These are phyloP conservation scores for Arthrobotrys pseudoclavata DNA, from an alignment of 2,329 filamentous ascomycete genomes.

Conservation along the genomic window DNA sequence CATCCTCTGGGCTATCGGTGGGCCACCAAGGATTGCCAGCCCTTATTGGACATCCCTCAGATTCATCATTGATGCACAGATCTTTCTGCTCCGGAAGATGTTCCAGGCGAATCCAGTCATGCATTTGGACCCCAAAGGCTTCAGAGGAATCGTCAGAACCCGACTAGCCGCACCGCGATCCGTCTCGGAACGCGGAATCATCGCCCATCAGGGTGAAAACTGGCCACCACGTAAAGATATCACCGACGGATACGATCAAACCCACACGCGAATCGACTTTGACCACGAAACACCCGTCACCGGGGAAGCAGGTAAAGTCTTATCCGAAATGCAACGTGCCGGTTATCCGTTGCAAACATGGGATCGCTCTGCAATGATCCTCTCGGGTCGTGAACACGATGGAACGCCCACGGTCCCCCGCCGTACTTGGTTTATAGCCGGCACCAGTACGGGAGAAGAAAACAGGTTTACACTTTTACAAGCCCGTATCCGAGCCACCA, in stretches of 20 bases:
- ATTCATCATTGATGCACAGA: constrained; percentile 56
- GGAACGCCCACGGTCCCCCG: constrained; percentile 62
- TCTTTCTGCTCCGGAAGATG: constrained; percentile 47
- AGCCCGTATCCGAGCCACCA: constrained; percentile 61
- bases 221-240: constrained; percentile 62
- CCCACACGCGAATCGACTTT: constrained; percentile 36
- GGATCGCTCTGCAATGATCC: constrained; percentile 62
- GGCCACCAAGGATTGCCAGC: constrained; percentile 28
- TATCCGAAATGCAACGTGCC: constrained; percentile 61
- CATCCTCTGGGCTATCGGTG: constrained; percentile 46
- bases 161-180: constrained; percentile 44
- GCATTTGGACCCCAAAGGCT: constrained; percentile 53
- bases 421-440: constrained; percentile 58
- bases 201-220: constrained; percentile 48
- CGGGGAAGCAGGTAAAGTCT: constrained; percentile 59
- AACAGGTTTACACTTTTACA: constrained; percentile 40
- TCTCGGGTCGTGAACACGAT: constrained; percentile 61
- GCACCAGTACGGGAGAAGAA: constrained; percentile 27
- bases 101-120: constrained; percentile 47
- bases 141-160: constrained; percentile 51
- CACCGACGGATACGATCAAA: constrained; percentile 60
- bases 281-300: constrained; percentile 33
- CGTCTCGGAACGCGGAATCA: constrained; percentile 25
- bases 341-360: constrained; percentile 60
- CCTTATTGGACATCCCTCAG: constrained; percentile 41